Conservation (phyloP, 2,329 filamentous ascomycete species). For the Coniochaeta sp. region DNA sequence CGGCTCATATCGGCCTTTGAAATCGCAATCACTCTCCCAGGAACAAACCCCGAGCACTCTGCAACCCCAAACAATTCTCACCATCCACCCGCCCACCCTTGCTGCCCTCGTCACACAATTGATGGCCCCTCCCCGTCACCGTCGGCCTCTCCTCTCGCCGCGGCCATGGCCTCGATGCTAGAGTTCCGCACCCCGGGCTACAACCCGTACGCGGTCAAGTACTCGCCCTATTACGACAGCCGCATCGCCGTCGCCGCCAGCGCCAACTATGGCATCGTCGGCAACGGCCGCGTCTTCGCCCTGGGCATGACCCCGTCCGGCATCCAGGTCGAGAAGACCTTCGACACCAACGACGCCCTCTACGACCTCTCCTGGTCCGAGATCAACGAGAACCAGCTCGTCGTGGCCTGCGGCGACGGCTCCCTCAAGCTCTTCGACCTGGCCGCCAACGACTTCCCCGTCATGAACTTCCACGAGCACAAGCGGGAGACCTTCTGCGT, state of each 20-base stretch:
- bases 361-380: slow-evolving; percentile 96
- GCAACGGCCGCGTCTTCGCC: slow-evolving; percentile 85
- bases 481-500: slow-evolving; percentile 89
- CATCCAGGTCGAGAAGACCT: slow-evolving; percentile 80
- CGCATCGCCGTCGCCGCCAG: slow-evolving; percentile 82
- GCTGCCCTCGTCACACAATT: too few relatives aligned
- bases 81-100: too few relatives aligned
- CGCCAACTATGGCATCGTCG: slow-evolving; percentile 95
- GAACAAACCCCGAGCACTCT: neutral
- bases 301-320: slow-evolving; percentile 77
- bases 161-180: slow-evolving; percentile 58
- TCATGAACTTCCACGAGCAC: slow-evolving; percentile 91
- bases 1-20: neutral
- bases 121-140: too few relatives aligned
- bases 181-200: slow-evolving; percentile 90
- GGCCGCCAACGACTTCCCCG: slow-evolving; percentile 70
- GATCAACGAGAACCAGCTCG: slow-evolving; percentile 88
- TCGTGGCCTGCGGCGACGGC: slow-evolving; percentile 85
- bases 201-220: slow-evolving; percentile 96
- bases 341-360: slow-evolving; percentile 93
- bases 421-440: slow-evolving; percentile 93
- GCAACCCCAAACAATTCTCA: too few relatives aligned
- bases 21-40: neutral
- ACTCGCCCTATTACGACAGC: slow-evolving; percentile 96
- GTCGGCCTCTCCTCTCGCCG: neutral